A percentile compares a stretch with the other conserved stretches of the same genome.
Conservation (phyloP, 1,284 basidiomycete species). For the Termitomyces sp. region DNA sequence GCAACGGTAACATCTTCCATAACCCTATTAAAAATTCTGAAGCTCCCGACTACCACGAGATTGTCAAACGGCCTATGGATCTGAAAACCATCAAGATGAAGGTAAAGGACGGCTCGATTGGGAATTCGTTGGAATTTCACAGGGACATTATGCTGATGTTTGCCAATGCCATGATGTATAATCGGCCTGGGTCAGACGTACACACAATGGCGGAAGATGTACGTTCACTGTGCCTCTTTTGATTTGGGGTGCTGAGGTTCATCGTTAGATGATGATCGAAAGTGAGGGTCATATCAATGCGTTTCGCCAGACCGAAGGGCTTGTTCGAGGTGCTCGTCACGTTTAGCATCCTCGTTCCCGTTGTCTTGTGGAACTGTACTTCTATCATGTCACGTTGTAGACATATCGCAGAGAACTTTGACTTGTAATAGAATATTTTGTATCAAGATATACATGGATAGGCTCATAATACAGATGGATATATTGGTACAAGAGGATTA, state of each 20-base stretch:
- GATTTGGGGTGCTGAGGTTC: slow-evolving; percentile 3
- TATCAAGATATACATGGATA: too few relatives aligned
- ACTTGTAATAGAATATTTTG: background rate
- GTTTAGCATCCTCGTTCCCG: slow-evolving; percentile 18
- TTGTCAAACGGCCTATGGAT: slow-evolving; percentile 90
- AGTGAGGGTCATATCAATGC: slow-evolving; percentile 73
- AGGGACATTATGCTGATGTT: slow-evolving; percentile 91
- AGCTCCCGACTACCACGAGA: slow-evolving; percentile 86
- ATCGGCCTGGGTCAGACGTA: slow-evolving; percentile 78
- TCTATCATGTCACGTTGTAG: background rate
- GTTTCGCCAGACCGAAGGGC: slow-evolving; percentile 73
- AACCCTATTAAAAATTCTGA: slow-evolving; percentile 85
- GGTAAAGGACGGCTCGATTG: slow-evolving; percentile 79
- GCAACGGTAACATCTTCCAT: slow-evolving; percentile 86
- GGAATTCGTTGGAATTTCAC: slow-evolving; percentile 81
- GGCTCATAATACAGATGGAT: slow-evolving; percentile 4
- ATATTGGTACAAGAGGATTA: background rate
- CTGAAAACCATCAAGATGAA: slow-evolving; percentile 82
- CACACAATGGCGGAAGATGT: slow-evolving; percentile 88
- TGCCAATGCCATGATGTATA: slow-evolving; percentile 96
- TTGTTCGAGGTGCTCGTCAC: slow-evolving; percentile 42
- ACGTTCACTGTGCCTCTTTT: slow-evolving; percentile 21
- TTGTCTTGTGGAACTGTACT: background rate
- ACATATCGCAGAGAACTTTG: background rate
- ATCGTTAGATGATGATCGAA: slow-evolving; percentile 75